phyloP scores from a whole-genome alignment of 352 stramenopile species.

The Pythium myriotylum region DNA sequence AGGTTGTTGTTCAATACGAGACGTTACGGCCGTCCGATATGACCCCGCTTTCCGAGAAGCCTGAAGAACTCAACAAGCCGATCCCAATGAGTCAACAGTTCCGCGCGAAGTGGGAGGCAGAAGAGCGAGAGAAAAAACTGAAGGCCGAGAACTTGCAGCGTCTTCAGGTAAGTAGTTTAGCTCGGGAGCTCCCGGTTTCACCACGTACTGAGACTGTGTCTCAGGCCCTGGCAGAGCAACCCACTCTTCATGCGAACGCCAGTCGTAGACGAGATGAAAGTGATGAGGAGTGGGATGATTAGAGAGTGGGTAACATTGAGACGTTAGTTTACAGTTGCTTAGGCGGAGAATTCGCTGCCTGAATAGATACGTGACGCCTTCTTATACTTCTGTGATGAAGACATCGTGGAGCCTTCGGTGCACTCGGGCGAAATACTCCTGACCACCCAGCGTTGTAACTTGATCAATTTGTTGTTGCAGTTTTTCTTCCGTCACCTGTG shows the following conservation, averaged over 20 bases:
- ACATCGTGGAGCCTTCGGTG: slow-evolving; percentile 48
- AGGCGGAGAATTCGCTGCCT: background rate
- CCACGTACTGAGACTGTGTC: background rate
- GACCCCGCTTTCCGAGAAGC: slow-evolving; percentile 63
- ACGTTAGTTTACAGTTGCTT: too few species aligned
- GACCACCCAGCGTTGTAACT: slow-evolving; percentile 33
- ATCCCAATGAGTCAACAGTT: slow-evolving; percentile 64
- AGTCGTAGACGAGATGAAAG: slow-evolving; percentile 40
- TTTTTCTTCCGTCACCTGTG: slow-evolving; percentile 50
- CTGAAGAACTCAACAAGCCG: slow-evolving; percentile 37
- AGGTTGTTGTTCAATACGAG: slow-evolving; percentile 40
- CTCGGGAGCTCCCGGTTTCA: background rate
- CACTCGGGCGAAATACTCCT: slow-evolving; percentile 64
- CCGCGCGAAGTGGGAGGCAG: slow-evolving; percentile 53
- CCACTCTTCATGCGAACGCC: slow-evolving; percentile 62
- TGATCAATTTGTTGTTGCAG: slow-evolving; percentile 49
- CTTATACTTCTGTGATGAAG: slow-evolving; percentile 17
- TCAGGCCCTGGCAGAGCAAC: slow-evolving; percentile 65
- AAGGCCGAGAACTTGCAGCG: slow-evolving; percentile 72
- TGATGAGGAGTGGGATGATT: slow-evolving; percentile 87
- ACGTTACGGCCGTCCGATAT: slow-evolving; percentile 68
- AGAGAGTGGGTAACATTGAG: slow-evolving; percentile 15
- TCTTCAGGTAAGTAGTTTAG: slow-evolving; percentile 44
- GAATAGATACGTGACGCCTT: slow-evolving; percentile 22
- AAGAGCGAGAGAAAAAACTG: slow-evolving; percentile 63